Percentiles rank a stretch among this genome's conserved stretches.
These are phyloP conservation scores for Lentinula edodes DNA, from an alignment of 768 basidiomycete genomes.

Conservation along the genomic window DNA sequence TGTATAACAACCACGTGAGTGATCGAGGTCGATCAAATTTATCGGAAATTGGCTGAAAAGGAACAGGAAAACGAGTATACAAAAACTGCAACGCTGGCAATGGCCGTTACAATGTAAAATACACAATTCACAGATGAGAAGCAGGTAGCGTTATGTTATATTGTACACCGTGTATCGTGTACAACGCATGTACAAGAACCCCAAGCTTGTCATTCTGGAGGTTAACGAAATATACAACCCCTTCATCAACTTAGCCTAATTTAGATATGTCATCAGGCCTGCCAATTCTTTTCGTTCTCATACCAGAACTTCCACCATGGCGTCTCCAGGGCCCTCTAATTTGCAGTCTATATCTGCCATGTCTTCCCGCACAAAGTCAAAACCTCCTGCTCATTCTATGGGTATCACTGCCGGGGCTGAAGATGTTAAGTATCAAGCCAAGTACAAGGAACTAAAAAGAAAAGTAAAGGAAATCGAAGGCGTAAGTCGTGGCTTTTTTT, in stretches of 20 bases:
- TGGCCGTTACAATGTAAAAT: neutral
- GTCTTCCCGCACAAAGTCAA: conserved; percentile 40
- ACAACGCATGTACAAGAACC: neutral
- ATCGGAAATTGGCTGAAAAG: neutral
- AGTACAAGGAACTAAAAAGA: conserved; percentile 84
- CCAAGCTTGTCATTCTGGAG: neutral
- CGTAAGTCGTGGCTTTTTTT: conserved; percentile 38
- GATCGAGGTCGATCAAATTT: neutral
- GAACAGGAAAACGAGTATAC: neutral
- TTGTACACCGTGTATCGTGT: neutral
- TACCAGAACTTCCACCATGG: conserved; percentile 62
- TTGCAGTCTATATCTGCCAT: conserved; percentile 29
- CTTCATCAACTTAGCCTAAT: neutral
- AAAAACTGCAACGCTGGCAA: neutral
- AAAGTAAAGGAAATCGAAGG: conserved; percentile 85
- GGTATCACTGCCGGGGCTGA: conserved; percentile 78
- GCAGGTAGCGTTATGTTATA: neutral
- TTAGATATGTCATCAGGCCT: conserved; percentile 13
- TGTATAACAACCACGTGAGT: neutral
- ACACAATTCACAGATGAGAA: neutral
- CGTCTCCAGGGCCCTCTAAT: conserved; percentile 45
- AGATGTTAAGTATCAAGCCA: conserved; percentile 81
- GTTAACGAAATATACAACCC: neutral
- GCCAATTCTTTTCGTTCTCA: conserved; percentile 35
- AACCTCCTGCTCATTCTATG: conserved; percentile 33